Base-by-base conservation (phyloP, 2,329 filamentous ascomycete species). In the Alternaria sp. region DNA sequence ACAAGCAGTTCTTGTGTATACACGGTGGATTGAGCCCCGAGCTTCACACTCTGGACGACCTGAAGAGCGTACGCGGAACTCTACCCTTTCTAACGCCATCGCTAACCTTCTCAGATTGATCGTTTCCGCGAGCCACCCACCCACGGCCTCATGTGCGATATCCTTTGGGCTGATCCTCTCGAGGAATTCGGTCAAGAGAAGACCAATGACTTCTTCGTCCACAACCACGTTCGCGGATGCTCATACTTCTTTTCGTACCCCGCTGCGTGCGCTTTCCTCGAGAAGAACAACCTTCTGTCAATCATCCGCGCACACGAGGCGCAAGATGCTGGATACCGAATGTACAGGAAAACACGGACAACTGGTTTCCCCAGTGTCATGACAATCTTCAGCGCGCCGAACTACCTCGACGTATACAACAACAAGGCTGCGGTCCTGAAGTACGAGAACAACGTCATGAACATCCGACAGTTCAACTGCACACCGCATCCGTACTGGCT, bases 361-460 rank as follows among this genome's bases (percentile, higher is more conserved):
- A 99, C 96, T 20, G 96, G 96, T 3, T 99, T 99, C 84, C 96
- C 96, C 21, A 97, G 94, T 83, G 96, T 99, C 68, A 99, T 99
- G 96, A 99, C 96, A 72, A 99, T 99, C 76, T 99, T 99, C 87
- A 98, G 95, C 47, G 96, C 96, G 2, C 96, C 96, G 41, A 99
- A 99, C 82, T 99, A 99, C 79, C 89, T 99, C 68, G 96, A 99
- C 77, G 94, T 99, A 41, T 99, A 99, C 84, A 99, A 99, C 89
- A 99, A 99, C 87, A 99, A 99, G 86, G 96, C 96, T 2, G 96
- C 96, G 0, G 96, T 99, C 44, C 86, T 99, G 75, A 99, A 99
- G 84, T 99, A 99, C 80, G 96, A 99, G 84, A 99, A 99, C 83
- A 99, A 99, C 78, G 96, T 99, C 65, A 99, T 99, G 96, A 99